Base-by-base conservation (phyloP, 805 yeast species). In the Candida ovalis region DNA sequence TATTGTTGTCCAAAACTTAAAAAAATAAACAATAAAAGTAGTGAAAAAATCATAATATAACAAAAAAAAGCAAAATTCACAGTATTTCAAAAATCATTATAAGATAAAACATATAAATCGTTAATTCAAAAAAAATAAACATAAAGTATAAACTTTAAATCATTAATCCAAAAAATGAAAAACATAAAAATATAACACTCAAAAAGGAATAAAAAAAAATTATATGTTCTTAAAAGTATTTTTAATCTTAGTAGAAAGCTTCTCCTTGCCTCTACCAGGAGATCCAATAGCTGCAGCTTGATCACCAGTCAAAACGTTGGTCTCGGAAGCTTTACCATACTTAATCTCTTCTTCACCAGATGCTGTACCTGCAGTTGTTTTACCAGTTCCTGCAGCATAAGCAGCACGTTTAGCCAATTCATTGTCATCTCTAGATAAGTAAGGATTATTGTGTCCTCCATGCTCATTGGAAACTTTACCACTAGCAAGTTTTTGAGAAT, bases 391-490 rank as follows among this genome's bases (percentile, higher is more conserved):
- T 23, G 54, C 52, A 45, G 40, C 47, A 25, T 42, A 35, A 12
- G 62, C 60, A 19, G 62, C 58, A 27, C 42, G 50, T 27, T 36
- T 51, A 24, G 60, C 60, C 45, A 50, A 43, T 13, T 50, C 27
- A 30, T 57, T 57, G 42, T 57, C 55, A 42, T 50, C 49, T 6
- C 45, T 39, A 21, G 50, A 45, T 40, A 57, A 38, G 19, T 53
- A 43, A 9, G 51, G 49, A 30, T 56, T 54, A 18, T 51, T 48
- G n/a, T n/a, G n/a, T n/a, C 10, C 37, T 43, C 19, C 46, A 42
- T 17, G 38, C 21, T 6, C 23, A 25, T 10, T 18, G 18, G n/a
- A 9, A 17, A 21, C 18, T 9, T 6, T 13, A n/a, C 23, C 9
- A 23, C 28, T 24, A 8, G 43, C 45, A 25, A 33, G 39, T 17